Percentiles rank a stretch among this genome's conserved stretches.
Evolutionary conservation across 441 rosid species (phyloP).

Genomic region (Croton setiger): DNA sequence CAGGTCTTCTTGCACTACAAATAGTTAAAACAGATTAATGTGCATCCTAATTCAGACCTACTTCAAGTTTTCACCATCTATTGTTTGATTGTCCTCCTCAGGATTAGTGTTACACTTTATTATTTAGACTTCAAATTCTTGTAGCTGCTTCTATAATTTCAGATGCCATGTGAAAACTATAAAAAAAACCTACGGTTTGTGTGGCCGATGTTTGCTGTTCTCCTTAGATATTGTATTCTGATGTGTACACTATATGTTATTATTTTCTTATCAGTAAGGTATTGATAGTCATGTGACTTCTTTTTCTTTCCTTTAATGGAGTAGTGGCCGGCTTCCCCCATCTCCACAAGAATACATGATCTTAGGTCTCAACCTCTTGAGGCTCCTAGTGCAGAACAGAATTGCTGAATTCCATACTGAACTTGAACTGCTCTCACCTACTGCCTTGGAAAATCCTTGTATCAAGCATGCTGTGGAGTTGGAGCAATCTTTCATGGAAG

Average conservation of each 20-base stretch:
- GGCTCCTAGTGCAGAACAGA: conserved; percentile 92
- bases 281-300: conserved; percentile 13
- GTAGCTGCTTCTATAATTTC: background rate
- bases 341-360: conserved; percentile 83
- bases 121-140: background rate
- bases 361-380: conserved; percentile 89
- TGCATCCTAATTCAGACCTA: background rate
- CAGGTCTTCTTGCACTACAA: background rate
- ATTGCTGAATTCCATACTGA: conserved; percentile 98
- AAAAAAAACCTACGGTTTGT: background rate
- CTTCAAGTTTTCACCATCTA: background rate
- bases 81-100: background rate
- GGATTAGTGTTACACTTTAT: background rate
- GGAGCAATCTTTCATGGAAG: conserved; percentile 99
- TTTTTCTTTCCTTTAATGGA: conserved; percentile 23
- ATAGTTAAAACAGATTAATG: background rate
- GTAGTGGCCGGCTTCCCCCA: conserved; percentile 61
- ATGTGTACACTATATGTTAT: background rate
- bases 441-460: conserved; percentile 83
- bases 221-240: background rate
- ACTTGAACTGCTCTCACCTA: conserved; percentile 72
- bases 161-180: background rate
- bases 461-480: conserved; percentile 94
- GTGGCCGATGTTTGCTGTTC: background rate
- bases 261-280: background rate